Evolutionary conservation across 345 rosid genomes (phyloP), one percentile per base, ranked within the genome.

Genomic region (Cardamine occulta): DNA sequence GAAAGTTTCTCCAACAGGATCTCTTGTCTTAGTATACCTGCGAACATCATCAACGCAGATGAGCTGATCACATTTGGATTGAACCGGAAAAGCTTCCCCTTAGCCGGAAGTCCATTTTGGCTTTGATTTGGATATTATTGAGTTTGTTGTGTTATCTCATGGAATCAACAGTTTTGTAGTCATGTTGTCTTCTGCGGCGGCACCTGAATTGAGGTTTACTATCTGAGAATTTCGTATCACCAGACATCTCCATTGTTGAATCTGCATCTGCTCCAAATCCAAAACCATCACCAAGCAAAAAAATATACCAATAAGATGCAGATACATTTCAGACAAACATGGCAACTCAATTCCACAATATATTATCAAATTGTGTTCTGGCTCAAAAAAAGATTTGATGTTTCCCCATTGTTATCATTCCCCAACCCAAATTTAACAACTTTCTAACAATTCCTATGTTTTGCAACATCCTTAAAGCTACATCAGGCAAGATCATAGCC

Each of bases 101-200:
- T 21, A 17, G 2, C 44, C 8, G 6, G 4, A 47, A 58, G 29
- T 32, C 37, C 24, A 21, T 13, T 45, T 73, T 40, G 59, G 59
- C 60, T 48, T 49, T 7, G 29, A 35, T 52, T 39, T 24, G 49
- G 6, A 35, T 23, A 9, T 3, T 32, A 32, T 34, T 61, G 34
- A 7, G 7, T 1, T 47, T 6, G 44, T 57, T 39, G 29, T 4
- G n/a, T 17, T 57, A 93, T 79, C 79, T 85, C 73, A 83, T 68
- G 24, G 91, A 66, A 62, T 84, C 86, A n/a, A 84, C 79, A 89
- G 88, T 86, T 81, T 90, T 87, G 65, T 72, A 88, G 62, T 95
- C 97, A 51, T 91, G 88, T 31, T 73, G 80, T 81, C 93, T 90
- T 91, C 91, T 92, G 28, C 93, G 86, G 3, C 97, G 91, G 68